Evolutionary conservation across 2,329 filamentous ascomycete genomes (phyloP).

Genomic region (Penicillium sp.): DNA sequence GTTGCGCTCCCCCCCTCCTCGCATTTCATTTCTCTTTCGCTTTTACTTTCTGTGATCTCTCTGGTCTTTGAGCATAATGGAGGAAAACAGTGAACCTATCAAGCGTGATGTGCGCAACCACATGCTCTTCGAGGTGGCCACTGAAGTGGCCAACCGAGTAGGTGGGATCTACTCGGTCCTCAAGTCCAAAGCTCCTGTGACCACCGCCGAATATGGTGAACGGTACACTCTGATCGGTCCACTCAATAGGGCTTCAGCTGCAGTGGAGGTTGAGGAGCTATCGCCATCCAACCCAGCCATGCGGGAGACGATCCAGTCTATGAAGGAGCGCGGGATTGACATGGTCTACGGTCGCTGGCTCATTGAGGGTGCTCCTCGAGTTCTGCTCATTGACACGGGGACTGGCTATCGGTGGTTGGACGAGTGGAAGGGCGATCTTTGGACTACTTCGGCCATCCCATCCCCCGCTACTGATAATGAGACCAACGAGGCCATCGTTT

Average conservation of each 20-base stretch:
- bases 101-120: constrained; percentile 85
- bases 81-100: constrained; percentile 66
- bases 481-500: constrained; percentile 96
- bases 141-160: constrained; percentile 95
- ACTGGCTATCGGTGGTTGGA: constrained; percentile 87
- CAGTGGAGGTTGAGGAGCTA: constrained; percentile 95
- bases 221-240: constrained; percentile 94
- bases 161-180: constrained; percentile 99
- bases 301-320: constrained; percentile 78
- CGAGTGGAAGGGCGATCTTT: constrained; percentile 96
- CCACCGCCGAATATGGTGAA: constrained; percentile 97
- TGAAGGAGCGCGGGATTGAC: constrained; percentile 87
- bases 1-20: constrained; percentile 3
- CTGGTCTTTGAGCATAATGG: constrained; percentile 62
- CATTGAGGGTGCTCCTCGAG: constrained; percentile 91
- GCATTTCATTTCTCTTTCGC: constrained; percentile 4
- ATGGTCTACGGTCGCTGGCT: constrained; percentile 95
- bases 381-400: constrained; percentile 91
- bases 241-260: constrained; percentile 85
- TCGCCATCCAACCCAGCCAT: constrained; percentile 78
- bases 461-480: constrained; percentile 87
- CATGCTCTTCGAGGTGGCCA: constrained; percentile 92
- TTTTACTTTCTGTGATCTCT: neutral
- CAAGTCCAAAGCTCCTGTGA: constrained; percentile 97
- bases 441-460: constrained; percentile 91